Percentiles rank a stretch among this genome's conserved stretches.
These are phyloP conservation scores for Caryopteris hybrid DNA, from an alignment of 305 asterid species.

Conservation along the genomic window DNA sequence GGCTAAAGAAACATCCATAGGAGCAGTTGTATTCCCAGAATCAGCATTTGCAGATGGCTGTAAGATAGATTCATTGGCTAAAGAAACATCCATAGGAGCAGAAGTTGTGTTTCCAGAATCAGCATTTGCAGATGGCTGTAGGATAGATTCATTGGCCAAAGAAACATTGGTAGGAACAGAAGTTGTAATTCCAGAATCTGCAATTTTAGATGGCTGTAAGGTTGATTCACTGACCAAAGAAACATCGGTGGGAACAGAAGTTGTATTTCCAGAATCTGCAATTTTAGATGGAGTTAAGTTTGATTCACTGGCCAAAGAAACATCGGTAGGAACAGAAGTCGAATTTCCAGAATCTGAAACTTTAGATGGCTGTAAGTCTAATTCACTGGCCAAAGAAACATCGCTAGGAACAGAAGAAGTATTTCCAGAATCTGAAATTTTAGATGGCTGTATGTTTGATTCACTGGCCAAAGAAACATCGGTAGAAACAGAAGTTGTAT, in stretches of 20 bases:
- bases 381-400: background rate
- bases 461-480: background rate
- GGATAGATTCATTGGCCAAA: conserved; percentile 7
- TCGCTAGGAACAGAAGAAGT: background rate
- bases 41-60: background rate
- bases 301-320: conserved; percentile 7
- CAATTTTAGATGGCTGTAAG: background rate
- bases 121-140: background rate
- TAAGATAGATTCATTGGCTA: background rate
- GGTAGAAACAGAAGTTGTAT: background rate
- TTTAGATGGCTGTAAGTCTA: background rate
- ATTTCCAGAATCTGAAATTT: background rate
- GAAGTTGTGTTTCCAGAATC: background rate
- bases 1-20: background rate
- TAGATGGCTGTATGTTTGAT: background rate
- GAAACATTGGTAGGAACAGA: background rate
- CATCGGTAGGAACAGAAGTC: background rate
- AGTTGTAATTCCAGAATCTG: background rate
- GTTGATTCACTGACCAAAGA: background rate
- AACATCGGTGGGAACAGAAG: background rate
- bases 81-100: background rate
- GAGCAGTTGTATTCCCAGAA: background rate
- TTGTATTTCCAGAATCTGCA: background rate
- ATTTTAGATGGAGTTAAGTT: background rate
- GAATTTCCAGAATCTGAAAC: background rate